phyloP scores from a whole-genome alignment of 768 basidiomycete genomes.

The Tricholomella constricta region DNA sequence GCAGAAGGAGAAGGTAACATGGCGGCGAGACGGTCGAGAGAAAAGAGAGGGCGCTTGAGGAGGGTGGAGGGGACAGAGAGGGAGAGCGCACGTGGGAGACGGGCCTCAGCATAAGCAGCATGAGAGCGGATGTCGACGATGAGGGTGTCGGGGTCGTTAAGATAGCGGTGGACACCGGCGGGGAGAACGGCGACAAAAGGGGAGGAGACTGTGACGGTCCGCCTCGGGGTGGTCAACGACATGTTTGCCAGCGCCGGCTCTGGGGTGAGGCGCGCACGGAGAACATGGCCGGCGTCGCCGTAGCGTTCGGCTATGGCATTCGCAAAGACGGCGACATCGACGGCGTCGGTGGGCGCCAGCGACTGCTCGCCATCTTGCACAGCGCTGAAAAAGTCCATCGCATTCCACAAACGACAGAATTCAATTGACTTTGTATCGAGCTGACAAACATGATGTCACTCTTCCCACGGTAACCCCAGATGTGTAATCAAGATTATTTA shows the following conservation, averaged over 20 bases:
- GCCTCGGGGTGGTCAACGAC: conserved; percentile 13
- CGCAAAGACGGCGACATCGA: conserved; percentile 48
- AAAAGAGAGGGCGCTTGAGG: conserved; percentile 87
- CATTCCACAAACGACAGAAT: not conserved
- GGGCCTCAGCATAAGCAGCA: conserved; percentile 65
- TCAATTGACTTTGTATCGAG: conserved; percentile 1
- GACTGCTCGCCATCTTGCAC: conserved; percentile 23
- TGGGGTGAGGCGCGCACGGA: conserved; percentile 38
- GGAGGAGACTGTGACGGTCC: conserved; percentile 12
- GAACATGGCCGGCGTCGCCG: conserved; percentile 30
- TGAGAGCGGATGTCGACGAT: conserved; percentile 90
- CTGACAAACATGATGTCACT: conserved; percentile 20
- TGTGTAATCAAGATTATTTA: too few relatives aligned
- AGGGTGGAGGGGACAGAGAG: conserved; percentile 94
- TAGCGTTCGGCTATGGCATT: conserved; percentile 54
- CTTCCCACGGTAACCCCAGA: conserved; percentile 8
- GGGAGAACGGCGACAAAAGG: conserved; percentile 28
- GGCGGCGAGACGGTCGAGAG: conserved; percentile 70
- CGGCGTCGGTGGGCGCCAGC: conserved; percentile 19
- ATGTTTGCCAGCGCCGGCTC: conserved; percentile 23
- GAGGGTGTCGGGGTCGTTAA: conserved; percentile 47
- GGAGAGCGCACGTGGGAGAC: conserved; percentile 72
- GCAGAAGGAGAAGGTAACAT: conserved; percentile 74
- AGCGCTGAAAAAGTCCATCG: conserved; percentile 46
- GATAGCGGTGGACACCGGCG: conserved; percentile 28